Evolutionary conservation across 495 filamentous ascomycete genomes (phyloP).

Genomic region (Elaphomyces granulatus): DNA sequence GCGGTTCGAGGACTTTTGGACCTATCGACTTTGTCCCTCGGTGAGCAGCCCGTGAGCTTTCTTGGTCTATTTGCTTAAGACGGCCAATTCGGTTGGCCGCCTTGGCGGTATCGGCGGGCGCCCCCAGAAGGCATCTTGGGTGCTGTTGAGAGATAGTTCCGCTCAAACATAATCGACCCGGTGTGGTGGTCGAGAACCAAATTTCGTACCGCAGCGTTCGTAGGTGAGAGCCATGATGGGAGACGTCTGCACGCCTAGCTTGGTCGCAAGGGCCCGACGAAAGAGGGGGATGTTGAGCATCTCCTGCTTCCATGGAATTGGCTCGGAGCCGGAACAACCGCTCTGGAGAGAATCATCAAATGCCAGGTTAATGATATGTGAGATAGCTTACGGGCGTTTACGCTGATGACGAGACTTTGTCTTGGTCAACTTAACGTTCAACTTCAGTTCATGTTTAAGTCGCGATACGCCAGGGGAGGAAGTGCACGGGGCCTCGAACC

Average conservation of each 20-base stretch:
- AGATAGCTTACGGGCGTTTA: constrained; percentile 2
- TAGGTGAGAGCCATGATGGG: neutral
- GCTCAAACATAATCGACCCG: constrained; percentile 7
- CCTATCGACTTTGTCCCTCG: too few species aligned
- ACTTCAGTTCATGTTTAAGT: constrained; percentile 1
- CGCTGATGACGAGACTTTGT: constrained; percentile 1
- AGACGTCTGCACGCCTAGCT: constrained; percentile 1
- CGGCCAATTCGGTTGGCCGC: too few species aligned
- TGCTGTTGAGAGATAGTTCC: constrained; percentile 13
- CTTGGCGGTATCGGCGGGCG: too few species aligned
- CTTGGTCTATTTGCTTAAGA: too few species aligned
- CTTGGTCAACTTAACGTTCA: constrained; percentile 1
- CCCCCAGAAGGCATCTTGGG: too few species aligned
- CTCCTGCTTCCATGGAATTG: constrained; percentile 5
- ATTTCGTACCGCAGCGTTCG: constrained; percentile 5
- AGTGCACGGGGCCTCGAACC: constrained; percentile 18
- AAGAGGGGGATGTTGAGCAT: constrained; percentile 8
- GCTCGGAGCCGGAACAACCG: constrained; percentile 4
- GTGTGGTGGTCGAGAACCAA: constrained; percentile 7
- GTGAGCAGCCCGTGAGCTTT: too few species aligned
- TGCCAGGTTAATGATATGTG: constrained; percentile 7
- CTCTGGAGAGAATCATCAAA: constrained; percentile 5
- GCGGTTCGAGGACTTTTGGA: too few species aligned
- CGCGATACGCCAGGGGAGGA: constrained; percentile 17
- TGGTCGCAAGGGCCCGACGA: constrained; percentile 1